phyloP scores from a whole-genome alignment of 148 eudicot species.

The Chenopodium quinoa region DNA sequence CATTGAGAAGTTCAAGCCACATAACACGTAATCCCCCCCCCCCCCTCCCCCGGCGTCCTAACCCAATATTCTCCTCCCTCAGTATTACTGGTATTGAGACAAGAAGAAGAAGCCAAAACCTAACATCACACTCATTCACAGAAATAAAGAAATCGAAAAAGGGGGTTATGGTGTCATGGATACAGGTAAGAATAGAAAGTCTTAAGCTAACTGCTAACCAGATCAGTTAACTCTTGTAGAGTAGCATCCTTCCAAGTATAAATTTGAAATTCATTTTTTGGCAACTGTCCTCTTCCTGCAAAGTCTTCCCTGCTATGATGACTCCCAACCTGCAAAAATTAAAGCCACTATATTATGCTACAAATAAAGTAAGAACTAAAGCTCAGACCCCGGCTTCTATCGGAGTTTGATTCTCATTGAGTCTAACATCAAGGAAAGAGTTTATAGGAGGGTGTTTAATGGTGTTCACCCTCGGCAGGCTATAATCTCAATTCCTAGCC shows the following conservation, averaged over 20 bases:
- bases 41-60: too few relatives aligned
- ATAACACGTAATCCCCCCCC: too few relatives aligned
- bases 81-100: background rate
- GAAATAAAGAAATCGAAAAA: background rate
- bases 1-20: too few relatives aligned
- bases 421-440: background rate
- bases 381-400: background rate
- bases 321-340: constrained; percentile 54
- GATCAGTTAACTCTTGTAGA: constrained; percentile 84
- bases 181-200: background rate
- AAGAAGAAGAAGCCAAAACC: background rate
- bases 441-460: background rate
- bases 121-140: background rate
- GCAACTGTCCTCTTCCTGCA: constrained; percentile 80
- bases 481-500: background rate
- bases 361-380: background rate
- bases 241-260: constrained; percentile 98
- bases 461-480: background rate
- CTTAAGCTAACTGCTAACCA: constrained; percentile 60
- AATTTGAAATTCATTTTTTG: constrained; percentile 87
- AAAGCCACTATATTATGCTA: background rate
- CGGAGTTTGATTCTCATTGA: background rate
- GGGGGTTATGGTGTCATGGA: background rate
- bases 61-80: background rate
- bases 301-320: constrained; percentile 72